These are phyloP conservation scores for Mollisiaceae sp. DNA, from an alignment of 2,329 filamentous ascomycete genomes.

Conservation along the genomic window DNA sequence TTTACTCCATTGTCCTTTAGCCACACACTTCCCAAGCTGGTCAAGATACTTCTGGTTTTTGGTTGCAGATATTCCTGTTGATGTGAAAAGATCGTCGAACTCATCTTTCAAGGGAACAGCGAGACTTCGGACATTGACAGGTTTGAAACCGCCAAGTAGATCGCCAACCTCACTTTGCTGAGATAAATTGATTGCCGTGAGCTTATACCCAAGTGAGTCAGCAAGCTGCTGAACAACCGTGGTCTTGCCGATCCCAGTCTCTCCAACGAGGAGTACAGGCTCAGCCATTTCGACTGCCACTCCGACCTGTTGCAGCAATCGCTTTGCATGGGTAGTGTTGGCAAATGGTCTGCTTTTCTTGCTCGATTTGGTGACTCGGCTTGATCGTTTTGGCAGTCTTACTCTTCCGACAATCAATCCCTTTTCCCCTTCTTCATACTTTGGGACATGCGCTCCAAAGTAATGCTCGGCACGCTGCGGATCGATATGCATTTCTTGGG, in stretches of 20 bases:
- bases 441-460: slow-evolving; percentile 73
- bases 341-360: slow-evolving; percentile 76
- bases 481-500: slow-evolving; percentile 85
- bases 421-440: slow-evolving; percentile 64
- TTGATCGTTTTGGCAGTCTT: slow-evolving; percentile 55
- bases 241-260: slow-evolving; percentile 98
- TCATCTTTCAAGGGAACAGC: slow-evolving; percentile 91
- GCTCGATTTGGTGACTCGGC: slow-evolving; percentile 51
- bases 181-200: slow-evolving; percentile 93
- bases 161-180: slow-evolving; percentile 99
- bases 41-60: slow-evolving; percentile 89
- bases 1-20: slow-evolving; percentile 85
- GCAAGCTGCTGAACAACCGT: slow-evolving; percentile 94
- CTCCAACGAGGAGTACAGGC: slow-evolving; percentile 91
- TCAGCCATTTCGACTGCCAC: slow-evolving; percentile 84
- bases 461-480: slow-evolving; percentile 81
- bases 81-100: slow-evolving; percentile 86
- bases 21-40: slow-evolving; percentile 77
- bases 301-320: slow-evolving; percentile 86
- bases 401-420: slow-evolving; percentile 70
- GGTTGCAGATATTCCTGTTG: slow-evolving; percentile 81
- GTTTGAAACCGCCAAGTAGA: slow-evolving; percentile 93
- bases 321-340: slow-evolving; percentile 82
- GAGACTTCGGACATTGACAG: slow-evolving; percentile 86
- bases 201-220: slow-evolving; percentile 79